Base-by-base conservation (phyloP, 768 basidiomycete species). In the Mycena belliarum region DNA sequence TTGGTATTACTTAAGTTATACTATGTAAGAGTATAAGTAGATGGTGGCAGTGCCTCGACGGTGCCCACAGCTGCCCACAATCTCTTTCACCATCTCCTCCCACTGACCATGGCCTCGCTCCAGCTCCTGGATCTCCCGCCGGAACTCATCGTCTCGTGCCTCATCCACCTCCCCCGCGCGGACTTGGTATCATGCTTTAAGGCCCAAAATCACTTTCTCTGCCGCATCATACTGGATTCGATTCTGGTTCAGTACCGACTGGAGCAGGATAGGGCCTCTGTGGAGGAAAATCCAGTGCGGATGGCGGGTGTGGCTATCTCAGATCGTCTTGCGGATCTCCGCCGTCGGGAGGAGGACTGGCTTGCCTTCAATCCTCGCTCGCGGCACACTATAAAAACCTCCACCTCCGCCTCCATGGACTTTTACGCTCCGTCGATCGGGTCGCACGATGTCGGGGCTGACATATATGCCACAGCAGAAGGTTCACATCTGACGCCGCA, bases 71-170 rank as follows among this genome's bases (percentile, higher is more conserved):
- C n/a, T n/a, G n/a, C n/a, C n/a, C n/a, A n/a, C n/a, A n/a, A n/a
- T n/a, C n/a, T 32, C 29, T 12, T 32, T 32, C 29, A 32, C 29
- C 29, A 32, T 32, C 29, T 6, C 29, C 37, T 37, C 37, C 37
- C 9, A 14, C 29, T 16, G 7, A 4, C n/a, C 38, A 40, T 40
- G 38, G 4, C 38, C 4, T 20, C 29, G 8, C 33, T 49, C 1
- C 24, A 49, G 6, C 21, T 57, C 23, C 26, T 57, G 26, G 29
- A 25, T 14, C 50, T 57, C 12, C 56, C 56, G 8, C 28, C 56
- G 2, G 56, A 52, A 28, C 44, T 57, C 6, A 46, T 57, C 6
- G 44, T 57, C 8, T 37, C 26, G 2, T 57, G 49, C 29, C 44
- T 57, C 8, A 11, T 15, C 3, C 16, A 38, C 20, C 44, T 57